These are phyloP conservation scores for Collybia sp. DNA, from an alignment of 768 basidiomycete genomes.

Conservation along the genomic window DNA sequence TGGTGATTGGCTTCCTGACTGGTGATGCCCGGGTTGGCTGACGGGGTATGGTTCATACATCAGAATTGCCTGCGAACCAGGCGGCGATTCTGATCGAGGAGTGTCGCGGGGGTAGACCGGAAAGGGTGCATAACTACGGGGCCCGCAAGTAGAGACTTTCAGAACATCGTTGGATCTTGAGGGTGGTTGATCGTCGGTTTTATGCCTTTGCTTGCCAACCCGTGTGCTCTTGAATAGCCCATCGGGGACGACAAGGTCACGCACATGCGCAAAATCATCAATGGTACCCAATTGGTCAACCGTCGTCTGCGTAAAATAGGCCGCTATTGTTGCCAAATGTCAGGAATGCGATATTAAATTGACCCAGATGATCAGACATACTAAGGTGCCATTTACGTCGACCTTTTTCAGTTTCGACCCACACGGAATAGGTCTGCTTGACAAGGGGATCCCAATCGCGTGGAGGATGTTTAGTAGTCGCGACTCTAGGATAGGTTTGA, in stretches of 20 bases:
- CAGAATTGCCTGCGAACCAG: conserved; percentile 25
- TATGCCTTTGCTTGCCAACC: conserved; percentile 43
- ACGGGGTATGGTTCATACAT: conserved; percentile 37
- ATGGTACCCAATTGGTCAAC: conserved; percentile 69
- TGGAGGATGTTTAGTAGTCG: conserved; percentile 44
- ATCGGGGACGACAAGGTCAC: conserved; percentile 59
- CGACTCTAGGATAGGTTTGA: conserved; percentile 7
- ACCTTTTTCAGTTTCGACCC: conserved; percentile 61
- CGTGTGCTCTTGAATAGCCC: conserved; percentile 69
- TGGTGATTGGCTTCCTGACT: no score
- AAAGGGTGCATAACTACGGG: conserved; percentile 37
- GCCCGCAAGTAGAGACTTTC: conserved; percentile 20
- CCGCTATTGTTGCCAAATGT: conserved; percentile 40
- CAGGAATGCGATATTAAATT: conserved; percentile 6
- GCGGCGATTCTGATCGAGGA: conserved; percentile 16
- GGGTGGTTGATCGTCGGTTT: conserved; percentile 31
- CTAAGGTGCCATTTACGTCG: conserved; percentile 81
- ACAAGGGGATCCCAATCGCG: conserved; percentile 67
- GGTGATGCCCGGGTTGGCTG: no score
- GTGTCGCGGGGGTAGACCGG: conserved; percentile 27
- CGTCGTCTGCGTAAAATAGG: conserved; percentile 77
- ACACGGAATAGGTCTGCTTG: conserved; percentile 84
- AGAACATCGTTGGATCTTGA: conserved; percentile 19
- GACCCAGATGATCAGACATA: conserved; percentile 36
- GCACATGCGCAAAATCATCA: conserved; percentile 58